Conservation (phyloP, 2,329 filamentous ascomycete species). For the Beauveria brongniartii region DNA sequence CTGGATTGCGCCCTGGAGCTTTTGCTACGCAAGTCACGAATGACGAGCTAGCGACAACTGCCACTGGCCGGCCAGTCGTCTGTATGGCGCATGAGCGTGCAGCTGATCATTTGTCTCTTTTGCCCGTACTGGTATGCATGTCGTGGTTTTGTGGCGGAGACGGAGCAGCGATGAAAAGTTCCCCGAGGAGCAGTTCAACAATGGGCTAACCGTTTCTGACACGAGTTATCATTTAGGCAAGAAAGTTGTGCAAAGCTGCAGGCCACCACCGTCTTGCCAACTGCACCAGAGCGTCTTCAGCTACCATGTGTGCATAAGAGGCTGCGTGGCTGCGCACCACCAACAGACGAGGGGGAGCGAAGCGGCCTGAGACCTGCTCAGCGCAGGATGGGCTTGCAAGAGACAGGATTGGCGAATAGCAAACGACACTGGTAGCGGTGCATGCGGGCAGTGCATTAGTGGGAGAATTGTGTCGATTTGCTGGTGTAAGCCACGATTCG, state of each 20-base stretch:
- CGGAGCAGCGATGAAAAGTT: neutral
- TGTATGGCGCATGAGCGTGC: neutral
- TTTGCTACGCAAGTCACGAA: neutral
- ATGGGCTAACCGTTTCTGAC: too few relatives aligned
- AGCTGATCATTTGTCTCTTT: neutral
- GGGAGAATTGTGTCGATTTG: neutral
- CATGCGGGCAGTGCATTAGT: neutral
- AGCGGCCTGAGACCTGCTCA: too few relatives aligned
- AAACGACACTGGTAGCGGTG: neutral
- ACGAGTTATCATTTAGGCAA: too few relatives aligned
- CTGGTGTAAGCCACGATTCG: slow-evolving; percentile 2
- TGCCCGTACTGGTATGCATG: neutral
- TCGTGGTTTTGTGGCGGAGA: neutral
- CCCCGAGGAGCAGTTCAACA: neutral
- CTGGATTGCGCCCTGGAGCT: neutral
- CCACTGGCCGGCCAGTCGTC: neutral
- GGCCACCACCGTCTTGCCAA: too few relatives aligned
- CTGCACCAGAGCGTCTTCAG: too few relatives aligned
- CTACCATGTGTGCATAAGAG: too few relatives aligned
- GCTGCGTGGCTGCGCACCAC: too few relatives aligned
- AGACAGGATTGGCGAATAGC: too few relatives aligned
- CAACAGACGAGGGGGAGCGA: too few relatives aligned
- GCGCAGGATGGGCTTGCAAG: too few relatives aligned
- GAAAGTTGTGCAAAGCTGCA: too few relatives aligned
- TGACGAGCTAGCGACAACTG: neutral